Evolutionary conservation across 1,139 yeast species (phyloP).

Genomic region (Hansenula lynferdii): DNA sequence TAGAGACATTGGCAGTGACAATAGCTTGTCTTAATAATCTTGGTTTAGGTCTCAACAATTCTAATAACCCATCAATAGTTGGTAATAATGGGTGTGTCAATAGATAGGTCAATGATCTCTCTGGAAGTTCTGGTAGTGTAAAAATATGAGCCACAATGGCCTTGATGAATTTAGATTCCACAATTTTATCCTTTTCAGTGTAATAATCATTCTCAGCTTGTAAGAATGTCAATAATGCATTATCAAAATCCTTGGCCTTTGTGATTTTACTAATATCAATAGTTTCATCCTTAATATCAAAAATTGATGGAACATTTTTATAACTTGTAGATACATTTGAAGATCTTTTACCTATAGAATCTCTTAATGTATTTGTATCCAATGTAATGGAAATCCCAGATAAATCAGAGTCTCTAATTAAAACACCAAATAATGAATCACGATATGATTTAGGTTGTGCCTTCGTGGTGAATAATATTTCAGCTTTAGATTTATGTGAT

Average conservation of each 20-base stretch:
- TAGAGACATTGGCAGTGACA: constrained; percentile 64
- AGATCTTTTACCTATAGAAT: constrained; percentile 62
- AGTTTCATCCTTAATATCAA: constrained; percentile 17
- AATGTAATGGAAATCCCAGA: constrained; percentile 44
- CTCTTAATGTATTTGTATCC: constrained; percentile 68
- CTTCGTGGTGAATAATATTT: constrained; percentile 10
- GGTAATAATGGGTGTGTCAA: constrained; percentile 89
- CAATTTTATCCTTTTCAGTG: constrained; percentile 61
- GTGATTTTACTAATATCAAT: constrained; percentile 25
- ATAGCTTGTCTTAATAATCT: constrained; percentile 76
- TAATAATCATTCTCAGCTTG: constrained; percentile 40
- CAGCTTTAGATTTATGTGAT: constrained; percentile 17
- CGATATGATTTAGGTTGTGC: constrained; percentile 3
- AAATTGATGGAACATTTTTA: constrained; percentile 19
- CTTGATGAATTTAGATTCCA: constrained; percentile 56
- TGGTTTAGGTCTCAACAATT: constrained; percentile 45
- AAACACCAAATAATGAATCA: constrained; percentile 12
- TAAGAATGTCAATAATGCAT: constrained; percentile 25
- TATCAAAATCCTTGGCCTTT: constrained; percentile 22
- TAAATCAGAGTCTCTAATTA: constrained; percentile 17
- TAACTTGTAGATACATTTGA: constrained; percentile 5
- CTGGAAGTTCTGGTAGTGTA: constrained; percentile 22
- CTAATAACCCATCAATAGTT: constrained; percentile 48
- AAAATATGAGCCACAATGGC: constrained; percentile 44
- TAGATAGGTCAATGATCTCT: constrained; percentile 61